Base-by-base conservation (phyloP, 75 land plant species). In the Picea sitchensis region DNA sequence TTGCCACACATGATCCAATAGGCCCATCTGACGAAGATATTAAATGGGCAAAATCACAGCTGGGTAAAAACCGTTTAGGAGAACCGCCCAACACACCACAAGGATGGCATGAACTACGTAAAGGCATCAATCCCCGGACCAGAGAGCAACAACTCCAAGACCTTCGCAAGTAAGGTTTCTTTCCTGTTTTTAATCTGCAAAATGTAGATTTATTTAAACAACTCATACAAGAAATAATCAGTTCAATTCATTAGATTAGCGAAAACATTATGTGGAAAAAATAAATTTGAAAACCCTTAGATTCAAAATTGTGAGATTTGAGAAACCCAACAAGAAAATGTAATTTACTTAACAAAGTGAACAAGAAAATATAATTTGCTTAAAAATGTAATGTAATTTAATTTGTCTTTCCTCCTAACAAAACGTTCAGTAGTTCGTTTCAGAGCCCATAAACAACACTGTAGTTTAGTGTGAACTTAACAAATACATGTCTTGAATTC, bases 101-200 rank as follows among this genome's bases (percentile, higher is more conserved):
- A 18, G 88, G 61, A 18, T 90, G 92, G 92, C 81, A 77, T 75
- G 76, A 58, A 73, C 81, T 88, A 14, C 86, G 94, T 56, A 92
- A 92, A 65, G 94, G 94, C 61, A 92, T 92, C 51, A 92, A 92
- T 76, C 94, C 94, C 58, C 88, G 94, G 23, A 84, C 94, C 59
- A 74, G 94, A 20, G 83, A 83, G 65, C 85, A 88, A 77, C 94
- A 92, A 72, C 91, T 90, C 26, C 64, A 84, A 79, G 94, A 92
- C 83, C 87, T 92, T 60, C 83, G 75, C 30, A 79, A 89, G 94
- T 92, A 78, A 77, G 58, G 44, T 51, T 51, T 57, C 20, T 71
- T 59, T 65, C 64, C 75, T 64, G 26, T 68, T 34, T 77, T 36
- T 71, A 23, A 11, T 65, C 3, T 59, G 61, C 21, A 23, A 65